Evolutionary conservation across 495 filamentous ascomycete genomes (phyloP), one percentile per base, ranked within the genome.

Genomic region (Rhizodiscina lignyota): DNA sequence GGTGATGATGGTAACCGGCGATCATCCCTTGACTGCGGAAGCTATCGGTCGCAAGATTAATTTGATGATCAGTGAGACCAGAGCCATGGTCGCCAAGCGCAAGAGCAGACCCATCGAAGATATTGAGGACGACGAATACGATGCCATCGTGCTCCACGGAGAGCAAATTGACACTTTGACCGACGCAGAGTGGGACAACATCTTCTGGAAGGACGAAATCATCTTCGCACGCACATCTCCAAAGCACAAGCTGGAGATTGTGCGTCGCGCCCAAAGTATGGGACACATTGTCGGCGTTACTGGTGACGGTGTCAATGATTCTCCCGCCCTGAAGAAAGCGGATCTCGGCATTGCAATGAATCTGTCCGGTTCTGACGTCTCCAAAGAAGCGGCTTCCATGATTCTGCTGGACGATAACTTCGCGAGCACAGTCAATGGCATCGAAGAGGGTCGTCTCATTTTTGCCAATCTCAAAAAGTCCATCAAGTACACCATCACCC

Each of bases 331-430:
- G 8, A 80, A 79, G 49, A 63, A 68, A 17, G 80, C 81, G 13
- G 77, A 87, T 53, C 68, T 87, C 21, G 80, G 80, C 42, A 81
- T 87, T 48, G 77, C 81, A 5, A 82, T 87, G 77, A 77, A 75
- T 21, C 60, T 71, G 30, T 62, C 63, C 15, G 80, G 81, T 1
- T 75, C 69, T 24, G 81, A 85, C 53, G 79, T 85, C 16, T 75
- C 81, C 10, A 83, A 79, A 47, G 78, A 83, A 44, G 81, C 81
- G 4, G 72, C 79, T 0, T 72, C 78, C 37, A 70, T 89, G 53
- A 72, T 86, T 5, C 60, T 84, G 27, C 67, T 71, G 0, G 76
- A 83, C 40, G 82, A 86, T 49, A 85, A 85, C 52, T 89, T 89
- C 45, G 80, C 78, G 12, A 77, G 71, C 1, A 86, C 81, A 34